Evolutionary conservation across 345 rosid genomes (phyloP).

Genomic region (Gossypium herbaceum): DNA sequence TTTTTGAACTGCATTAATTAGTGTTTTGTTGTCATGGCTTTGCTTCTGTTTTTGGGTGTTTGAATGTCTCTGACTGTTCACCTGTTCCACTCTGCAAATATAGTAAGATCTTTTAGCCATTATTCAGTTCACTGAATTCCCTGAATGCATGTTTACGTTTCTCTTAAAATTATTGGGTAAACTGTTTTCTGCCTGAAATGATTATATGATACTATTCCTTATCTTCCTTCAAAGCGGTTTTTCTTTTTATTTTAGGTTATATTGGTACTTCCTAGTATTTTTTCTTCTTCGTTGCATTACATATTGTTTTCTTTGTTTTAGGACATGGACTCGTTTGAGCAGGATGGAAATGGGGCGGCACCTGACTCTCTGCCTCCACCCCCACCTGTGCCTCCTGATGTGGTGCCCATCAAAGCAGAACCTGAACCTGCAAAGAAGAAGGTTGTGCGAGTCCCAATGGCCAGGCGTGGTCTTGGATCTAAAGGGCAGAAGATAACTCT

Average conservation of each 20-base stretch:
- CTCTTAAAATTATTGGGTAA: neutral
- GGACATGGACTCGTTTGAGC: constrained; percentile 46
- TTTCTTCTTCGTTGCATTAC: too few species aligned
- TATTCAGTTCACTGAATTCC: neutral
- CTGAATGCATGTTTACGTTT: neutral
- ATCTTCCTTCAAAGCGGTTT: neutral
- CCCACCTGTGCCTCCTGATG: constrained; percentile 50
- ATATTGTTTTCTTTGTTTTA: constrained; percentile 2
- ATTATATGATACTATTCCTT: neutral
- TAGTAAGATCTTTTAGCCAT: neutral
- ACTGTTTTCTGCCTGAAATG: neutral
- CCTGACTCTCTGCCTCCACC: constrained; percentile 59
- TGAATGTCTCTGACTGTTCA: neutral
- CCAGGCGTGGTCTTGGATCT: constrained; percentile 57
- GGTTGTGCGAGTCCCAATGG: constrained; percentile 48
- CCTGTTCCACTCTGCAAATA: neutral
- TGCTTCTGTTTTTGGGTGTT: neutral
- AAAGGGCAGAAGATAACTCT: constrained; percentile 58
- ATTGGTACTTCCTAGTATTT: neutral
- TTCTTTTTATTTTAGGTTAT: neutral
- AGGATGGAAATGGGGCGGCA: constrained; percentile 35
- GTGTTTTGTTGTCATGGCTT: neutral
- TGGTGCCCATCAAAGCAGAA: constrained; percentile 41
- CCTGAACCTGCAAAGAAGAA: constrained; percentile 43
- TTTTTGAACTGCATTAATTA: neutral